Evolutionary conservation across 805 yeast genomes (phyloP).

Genomic region (Ascoidea rubescens): DNA sequence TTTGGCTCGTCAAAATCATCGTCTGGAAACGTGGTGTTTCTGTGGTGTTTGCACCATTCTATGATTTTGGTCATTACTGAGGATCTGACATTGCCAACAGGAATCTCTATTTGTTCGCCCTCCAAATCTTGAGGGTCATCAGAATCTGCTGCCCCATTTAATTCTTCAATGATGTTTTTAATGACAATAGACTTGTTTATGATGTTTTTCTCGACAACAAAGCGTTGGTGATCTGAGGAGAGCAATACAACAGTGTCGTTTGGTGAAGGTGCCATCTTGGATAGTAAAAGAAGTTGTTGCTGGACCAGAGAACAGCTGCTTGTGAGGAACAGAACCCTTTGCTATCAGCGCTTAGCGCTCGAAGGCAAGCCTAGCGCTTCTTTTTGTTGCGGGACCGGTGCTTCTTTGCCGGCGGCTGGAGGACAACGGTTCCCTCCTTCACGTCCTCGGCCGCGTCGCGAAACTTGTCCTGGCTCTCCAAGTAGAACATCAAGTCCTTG

Average conservation of each 20-base stretch:
- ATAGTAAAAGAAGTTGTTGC: no score
- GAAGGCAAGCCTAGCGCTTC: no score
- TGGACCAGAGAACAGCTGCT: not conserved
- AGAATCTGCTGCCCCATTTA: constrained; percentile 21
- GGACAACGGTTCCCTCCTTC: constrained; percentile 51
- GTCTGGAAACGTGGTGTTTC: constrained; percentile 61
- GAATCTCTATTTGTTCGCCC: constrained; percentile 64
- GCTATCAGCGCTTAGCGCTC: no score
- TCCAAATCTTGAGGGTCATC: constrained; percentile 38
- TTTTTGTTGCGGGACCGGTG: no score
- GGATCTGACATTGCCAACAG: constrained; percentile 82
- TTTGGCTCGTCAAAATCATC: constrained; percentile 76
- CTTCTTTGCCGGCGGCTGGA: constrained; percentile 13
- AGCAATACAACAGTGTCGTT: constrained; percentile 31
- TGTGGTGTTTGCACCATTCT: constrained; percentile 95
- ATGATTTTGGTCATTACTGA: constrained; percentile 80
- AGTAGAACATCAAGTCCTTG: constrained; percentile 65
- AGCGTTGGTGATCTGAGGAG: constrained; percentile 71
- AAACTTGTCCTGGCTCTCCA: constrained; percentile 62
- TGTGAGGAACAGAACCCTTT: constrained; percentile 2
- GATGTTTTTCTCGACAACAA: constrained; percentile 64
- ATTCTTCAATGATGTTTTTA: constrained; percentile 76
- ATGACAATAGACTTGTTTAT: constrained; percentile 79
- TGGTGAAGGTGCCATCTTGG: no score
- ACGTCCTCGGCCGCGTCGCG: constrained; percentile 60